Evolutionary conservation across 129 eudicot genomes (phyloP), one percentile per base, ranked within the genome.

Genomic region (Escallonia rubra): DNA sequence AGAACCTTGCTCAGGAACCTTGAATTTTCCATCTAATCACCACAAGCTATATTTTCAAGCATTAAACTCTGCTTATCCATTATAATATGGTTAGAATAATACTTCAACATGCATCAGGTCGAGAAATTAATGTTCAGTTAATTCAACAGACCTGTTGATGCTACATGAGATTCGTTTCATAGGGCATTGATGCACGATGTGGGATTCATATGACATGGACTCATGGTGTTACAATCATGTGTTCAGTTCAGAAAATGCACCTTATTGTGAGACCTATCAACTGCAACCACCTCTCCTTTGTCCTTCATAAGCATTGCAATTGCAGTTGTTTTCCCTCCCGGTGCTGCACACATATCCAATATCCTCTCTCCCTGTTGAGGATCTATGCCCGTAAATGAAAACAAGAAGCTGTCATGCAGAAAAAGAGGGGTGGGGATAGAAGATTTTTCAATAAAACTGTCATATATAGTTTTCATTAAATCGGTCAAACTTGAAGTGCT

Each of bases 301-400:
- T 89, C 99, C 81, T 85, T 85, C 99, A 94, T 89, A 56, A 89
- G 96, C 40, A 87, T 82, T 63, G 97, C 99, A 64, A 94, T 89
- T 60, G 97, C 99, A 48, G 99, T 94, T 40, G 99, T 94, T 83
- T 94, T 94, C 53, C 99, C 99, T 59, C 99, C 99, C 41, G 99
- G 99, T 68, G 99, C 99, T 41, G 99, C 91, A 82, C 99, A 94
- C 99, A 94, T 89, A 73, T 94, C 99, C 69, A 94, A 74, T 80
- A 94, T 79, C 66, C 73, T 83, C 81, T 94, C 99, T 72, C 97
- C 99, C 72, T 77, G 78, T 76, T 94, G 96, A 68, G 99, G 99
- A 79, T 89, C 99, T 89, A 72, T 42, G 14, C 41, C 75, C 53
- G 73, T 7, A 73, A 41, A 53, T 45, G 45, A 43, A 67, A 68